Evolutionary conservation across 2,329 filamentous ascomycete species (phyloP), one percentile per base, ranked within the genome.

Genomic region (Xylogone sp.): DNA sequence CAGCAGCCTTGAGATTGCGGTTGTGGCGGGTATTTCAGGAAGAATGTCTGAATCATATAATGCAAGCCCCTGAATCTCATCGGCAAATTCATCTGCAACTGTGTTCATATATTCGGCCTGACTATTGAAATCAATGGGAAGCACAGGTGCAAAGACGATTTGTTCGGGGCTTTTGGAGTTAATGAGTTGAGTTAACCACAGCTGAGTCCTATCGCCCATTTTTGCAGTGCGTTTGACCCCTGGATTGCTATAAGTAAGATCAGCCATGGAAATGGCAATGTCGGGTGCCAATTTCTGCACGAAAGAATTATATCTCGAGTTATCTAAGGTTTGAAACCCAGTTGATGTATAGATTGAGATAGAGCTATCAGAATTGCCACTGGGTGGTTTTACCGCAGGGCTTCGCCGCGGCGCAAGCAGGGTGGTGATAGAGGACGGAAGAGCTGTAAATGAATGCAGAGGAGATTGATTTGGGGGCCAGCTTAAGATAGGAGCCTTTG

Each of bases 181-280:
- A 31, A 91, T 74, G 47, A 90, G 82, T 56, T 87, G 81, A 21
- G 82, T 79, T 18, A 93, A 75, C 90, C 91, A 97, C 34, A 81
- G 79, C 65, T 94, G 87, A 1, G 90, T 96, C 51, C 93, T 79
- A 63, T 94, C 90, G 21, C 84, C 86, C 84, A 96, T 97, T 63
- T 89, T 91, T 31, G 83, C 76, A 45, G 87, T 81, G 44, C 92
- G 81, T 70, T 95, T 96, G 9, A 78, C 72, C 2, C 85, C 81
- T 0, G 87, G 79, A 3, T 74, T 57, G 49, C 74, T 72, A 59
- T 81, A 79, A 27, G 79, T 76, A 9, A 92, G 78, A 68, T 99
- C 94, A 4, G 87, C 88, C 48, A 95, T 70, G 0, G 84, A 84
- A 21, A 97, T 77, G 31, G 86, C 82, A 49, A 97, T 86, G 64